Evolutionary conservation across 176 grass and related monocot species (phyloP), one percentile per base, ranked within the genome.

Genomic region (Elymus sibiricus): DNA sequence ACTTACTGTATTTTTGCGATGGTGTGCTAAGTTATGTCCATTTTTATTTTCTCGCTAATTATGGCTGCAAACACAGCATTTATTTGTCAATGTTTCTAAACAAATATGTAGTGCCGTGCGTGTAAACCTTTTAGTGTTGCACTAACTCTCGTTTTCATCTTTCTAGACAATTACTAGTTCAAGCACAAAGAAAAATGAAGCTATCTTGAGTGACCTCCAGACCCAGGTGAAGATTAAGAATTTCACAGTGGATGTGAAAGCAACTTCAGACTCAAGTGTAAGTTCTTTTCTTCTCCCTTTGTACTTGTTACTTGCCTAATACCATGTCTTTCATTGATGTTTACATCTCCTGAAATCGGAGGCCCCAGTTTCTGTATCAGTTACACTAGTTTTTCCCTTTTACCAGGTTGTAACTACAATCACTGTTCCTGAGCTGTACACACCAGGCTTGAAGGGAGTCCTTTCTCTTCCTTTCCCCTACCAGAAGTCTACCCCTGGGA

Each of bases 191-290:
- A 92, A 89, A 85, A 78, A 90, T 90, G 92, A 92, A 47, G 49
- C 81, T 75, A 55, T 97, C 67, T 89, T 89, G 64, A 58, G 26
- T 13, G 92, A 97, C 70, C 85, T 97, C 49, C 87, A 88, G 81
- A 94, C 83, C 76, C 88, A 97, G 81, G 53, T 97, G 78, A 94
- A 85, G 90, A 81, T 79, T 61, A 77, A 94, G 42, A 94, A 68
- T 39, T 44, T 81, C 39, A 90, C 80, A 14, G 80, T 97, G 74
- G 94, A 89, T 87, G 89, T 94, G 76, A 94, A 91, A 89, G 92
- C 87, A 88, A 92, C 89, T 77, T 94, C 94, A 63, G 88, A 92
- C 53, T 97, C 94, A 74, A 89, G 69, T 80, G 92, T 75, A 89
- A 83, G 77, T 80, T 78, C 5, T 68, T 40, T 77, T 47, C 69